Evolutionary conservation across 2,329 filamentous ascomycete genomes (phyloP).

Genomic region (Microdochium nivale): DNA sequence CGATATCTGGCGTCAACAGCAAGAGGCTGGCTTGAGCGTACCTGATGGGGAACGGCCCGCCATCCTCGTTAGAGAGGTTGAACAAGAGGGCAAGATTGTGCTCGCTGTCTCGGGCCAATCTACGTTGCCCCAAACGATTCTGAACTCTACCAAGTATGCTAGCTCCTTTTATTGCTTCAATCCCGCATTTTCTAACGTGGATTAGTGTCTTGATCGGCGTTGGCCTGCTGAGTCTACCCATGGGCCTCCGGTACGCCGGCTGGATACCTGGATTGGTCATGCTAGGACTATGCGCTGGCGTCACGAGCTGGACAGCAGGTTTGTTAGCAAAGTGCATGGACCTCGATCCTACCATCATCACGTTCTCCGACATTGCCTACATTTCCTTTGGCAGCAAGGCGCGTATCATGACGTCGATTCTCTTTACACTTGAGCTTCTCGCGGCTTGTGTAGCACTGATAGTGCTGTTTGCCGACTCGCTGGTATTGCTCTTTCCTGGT

Average conservation of each 20-base stretch:
- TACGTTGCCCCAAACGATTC: constrained; percentile 90
- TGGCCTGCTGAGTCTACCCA: constrained; percentile 77
- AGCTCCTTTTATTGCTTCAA: background rate
- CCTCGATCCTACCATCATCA: constrained; percentile 75
- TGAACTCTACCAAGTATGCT: constrained; percentile 78
- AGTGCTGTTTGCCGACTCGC: constrained; percentile 87
- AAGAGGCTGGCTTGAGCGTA: constrained; percentile 36
- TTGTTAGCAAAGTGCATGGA: constrained; percentile 84
- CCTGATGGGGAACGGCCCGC: constrained; percentile 58
- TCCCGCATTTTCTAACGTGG: constrained; percentile 4
- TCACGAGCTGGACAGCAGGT: constrained; percentile 80
- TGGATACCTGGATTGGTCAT: constrained; percentile 78
- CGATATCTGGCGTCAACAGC: constrained; percentile 43
- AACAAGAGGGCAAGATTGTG: constrained; percentile 79
- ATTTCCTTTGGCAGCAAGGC: constrained; percentile 81
- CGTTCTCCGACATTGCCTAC: constrained; percentile 88
- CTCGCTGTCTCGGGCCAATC: constrained; percentile 84
- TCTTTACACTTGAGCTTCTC: constrained; percentile 82
- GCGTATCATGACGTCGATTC: constrained; percentile 69
- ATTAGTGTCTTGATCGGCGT: constrained; percentile 73
- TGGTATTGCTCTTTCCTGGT: constrained; percentile 68
- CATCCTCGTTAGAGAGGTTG: constrained; percentile 79
- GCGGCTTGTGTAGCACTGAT: constrained; percentile 84
- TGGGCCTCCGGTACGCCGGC: constrained; percentile 80
- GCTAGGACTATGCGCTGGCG: constrained; percentile 62